Base-by-base conservation (phyloP, 495 filamentous ascomycete species). In the Trichoderma erinaceum region DNA sequence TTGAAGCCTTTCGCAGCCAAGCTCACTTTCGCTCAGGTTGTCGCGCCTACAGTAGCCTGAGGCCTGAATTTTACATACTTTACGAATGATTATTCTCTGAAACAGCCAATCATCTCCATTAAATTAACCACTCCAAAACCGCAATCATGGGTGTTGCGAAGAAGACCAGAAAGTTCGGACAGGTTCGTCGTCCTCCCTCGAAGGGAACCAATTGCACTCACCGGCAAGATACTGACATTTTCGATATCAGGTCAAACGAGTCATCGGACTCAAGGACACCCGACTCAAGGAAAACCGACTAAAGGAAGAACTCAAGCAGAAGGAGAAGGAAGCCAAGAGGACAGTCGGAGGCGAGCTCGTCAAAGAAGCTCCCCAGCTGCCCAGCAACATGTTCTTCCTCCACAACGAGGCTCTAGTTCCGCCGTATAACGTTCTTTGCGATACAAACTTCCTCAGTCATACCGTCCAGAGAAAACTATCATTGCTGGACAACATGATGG, bases 381-480 rank as follows among this genome's bases (percentile, higher is more conserved):
- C 94, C 8, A 93, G 92, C 10, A 84, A 86, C 63, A 88, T 99
- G 78, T 99, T 97, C 87, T 97, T 97, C 81, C 86, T 92, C 71
- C 91, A 93, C 82, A 99, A 99, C 79, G 90, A 90, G 63, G 90
- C 92, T 35, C 86, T 99, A 65, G 85, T 89, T 25, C 95, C 95
- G 1, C 92, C 92, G n/a, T 97, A 96, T 82, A 85, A 83, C 16
- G 85, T 96, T 48, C 87, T 96, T 58, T 83, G 89, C 70, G 92
- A 97, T 79, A 97, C 93, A 79, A 97, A 97, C 76, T 99, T 99
- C 75, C 85, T 98, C 65, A 90, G 87, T 48, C 92, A 96, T 76
- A 93, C 92, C 5, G 92, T 98, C 35, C 90, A 93, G 70, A 85
- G 88, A 70, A 99, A 99, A 79, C 85, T 97, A 18, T 91, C 94